phyloP scores from a whole-genome alignment of 257 asterid genomes.

The Solanum commersonii region DNA sequence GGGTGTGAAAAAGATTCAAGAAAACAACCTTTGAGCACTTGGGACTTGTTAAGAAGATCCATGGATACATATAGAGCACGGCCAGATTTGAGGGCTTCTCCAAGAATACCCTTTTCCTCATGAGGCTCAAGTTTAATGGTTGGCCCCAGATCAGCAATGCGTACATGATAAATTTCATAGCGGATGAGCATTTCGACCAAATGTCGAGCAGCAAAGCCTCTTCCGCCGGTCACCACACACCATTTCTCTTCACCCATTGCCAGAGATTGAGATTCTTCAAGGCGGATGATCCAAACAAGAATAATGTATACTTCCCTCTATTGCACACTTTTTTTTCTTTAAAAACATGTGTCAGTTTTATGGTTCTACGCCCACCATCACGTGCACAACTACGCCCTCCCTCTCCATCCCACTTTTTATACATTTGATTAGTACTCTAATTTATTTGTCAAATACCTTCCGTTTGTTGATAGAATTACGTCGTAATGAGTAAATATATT shows the following conservation, averaged over 20 bases:
- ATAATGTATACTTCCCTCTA: not conserved
- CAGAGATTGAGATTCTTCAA: not conserved
- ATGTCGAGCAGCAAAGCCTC: conserved; percentile 96
- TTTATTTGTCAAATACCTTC: no score
- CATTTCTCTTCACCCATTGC: conserved; percentile 42
- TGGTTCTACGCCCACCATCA: not conserved
- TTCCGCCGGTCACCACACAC: conserved; percentile 96
- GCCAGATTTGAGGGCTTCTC: conserved; percentile 58
- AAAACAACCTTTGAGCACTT: conserved; percentile 52
- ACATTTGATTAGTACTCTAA: no score
- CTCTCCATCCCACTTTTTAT: not conserved
- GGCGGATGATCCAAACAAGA: not conserved
- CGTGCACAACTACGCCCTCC: not conserved
- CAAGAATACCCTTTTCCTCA: conserved; percentile 64
- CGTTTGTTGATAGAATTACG: no score
- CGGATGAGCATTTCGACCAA: conserved; percentile 73
- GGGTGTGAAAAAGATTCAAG: not conserved
- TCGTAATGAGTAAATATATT: no score
- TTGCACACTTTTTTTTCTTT: no score
- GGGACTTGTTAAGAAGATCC: conserved; percentile 86
- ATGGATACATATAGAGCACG: conserved; percentile 59
- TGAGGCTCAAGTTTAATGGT: conserved; percentile 51
- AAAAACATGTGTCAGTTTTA: not conserved
- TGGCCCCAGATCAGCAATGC: conserved; percentile 71
- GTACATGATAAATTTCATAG: conserved; percentile 53